phyloP scores from a whole-genome alignment of 2,329 filamentous ascomycete genomes.

The Arthrinium puccinioides region DNA sequence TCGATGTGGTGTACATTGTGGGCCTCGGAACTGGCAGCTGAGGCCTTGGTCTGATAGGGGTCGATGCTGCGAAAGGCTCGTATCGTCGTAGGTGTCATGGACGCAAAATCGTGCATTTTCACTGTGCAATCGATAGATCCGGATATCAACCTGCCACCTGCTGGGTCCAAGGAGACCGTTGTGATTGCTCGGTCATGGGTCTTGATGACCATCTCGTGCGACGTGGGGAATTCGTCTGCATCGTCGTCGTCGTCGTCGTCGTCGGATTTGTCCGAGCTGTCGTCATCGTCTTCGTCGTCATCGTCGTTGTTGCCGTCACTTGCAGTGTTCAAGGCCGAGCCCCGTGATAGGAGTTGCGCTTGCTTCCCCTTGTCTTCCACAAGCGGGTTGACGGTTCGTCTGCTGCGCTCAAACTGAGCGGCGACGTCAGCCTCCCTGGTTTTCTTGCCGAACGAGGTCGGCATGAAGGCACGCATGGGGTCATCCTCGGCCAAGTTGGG shows the following conservation, averaged over 20 bases:
- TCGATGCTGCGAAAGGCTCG: conserved; percentile 91
- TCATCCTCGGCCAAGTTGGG: conserved; percentile 54
- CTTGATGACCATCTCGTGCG: conserved; percentile 87
- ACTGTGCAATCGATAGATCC: conserved; percentile 85
- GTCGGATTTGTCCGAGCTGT: conserved; percentile 41
- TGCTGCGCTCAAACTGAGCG: conserved; percentile 74
- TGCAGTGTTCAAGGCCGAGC: conserved; percentile 16
- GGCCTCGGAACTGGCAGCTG: conserved; percentile 65
- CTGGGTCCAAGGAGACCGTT: conserved; percentile 73
- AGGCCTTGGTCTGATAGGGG: conserved; percentile 68
- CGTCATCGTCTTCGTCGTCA: conserved; percentile 27
- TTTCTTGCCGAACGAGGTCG: conserved; percentile 79
- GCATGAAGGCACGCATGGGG: conserved; percentile 69
- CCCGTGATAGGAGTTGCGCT: not conserved
- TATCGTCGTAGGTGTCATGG: conserved; percentile 91
- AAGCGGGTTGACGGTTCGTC: conserved; percentile 40
- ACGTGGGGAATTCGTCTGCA: conserved; percentile 83
- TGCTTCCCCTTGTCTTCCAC: conserved; percentile 21
- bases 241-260: conserved; percentile 60
- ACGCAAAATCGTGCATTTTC: conserved; percentile 90
- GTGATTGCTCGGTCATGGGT: conserved; percentile 88
- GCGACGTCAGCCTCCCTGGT: conserved; percentile 65
- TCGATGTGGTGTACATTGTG: conserved; percentile 82
- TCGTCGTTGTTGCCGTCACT: conserved; percentile 26
- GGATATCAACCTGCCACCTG: conserved; percentile 79